A percentile compares a stretch with the other conserved stretches of the same genome.
Evolutionary conservation across 73 alveolate species (phyloP).

Genomic region (Tetrahymena elliotti): DNA sequence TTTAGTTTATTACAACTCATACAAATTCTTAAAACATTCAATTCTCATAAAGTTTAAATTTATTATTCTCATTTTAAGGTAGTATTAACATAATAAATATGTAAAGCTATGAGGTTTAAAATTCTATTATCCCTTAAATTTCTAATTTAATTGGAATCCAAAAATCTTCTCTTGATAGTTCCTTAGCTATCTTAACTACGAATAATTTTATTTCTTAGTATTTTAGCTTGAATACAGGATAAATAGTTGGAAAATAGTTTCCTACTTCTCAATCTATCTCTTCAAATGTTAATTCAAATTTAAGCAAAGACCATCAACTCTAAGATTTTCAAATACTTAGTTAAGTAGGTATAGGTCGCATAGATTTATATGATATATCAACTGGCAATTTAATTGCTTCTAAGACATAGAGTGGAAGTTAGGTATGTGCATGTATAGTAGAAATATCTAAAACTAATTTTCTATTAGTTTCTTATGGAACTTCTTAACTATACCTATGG

Average conservation of each 20-base stretch:
- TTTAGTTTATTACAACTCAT: background rate
- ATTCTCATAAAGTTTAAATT: background rate
- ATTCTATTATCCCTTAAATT: background rate
- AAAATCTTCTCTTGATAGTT: background rate
- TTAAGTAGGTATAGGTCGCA: background rate
- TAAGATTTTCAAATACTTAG: background rate
- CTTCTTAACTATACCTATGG: background rate
- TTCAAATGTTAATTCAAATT: background rate
- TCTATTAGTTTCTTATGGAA: background rate
- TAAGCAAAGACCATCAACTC: background rate
- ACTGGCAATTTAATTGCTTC: background rate
- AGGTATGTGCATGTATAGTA: background rate
- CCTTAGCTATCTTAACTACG: background rate
- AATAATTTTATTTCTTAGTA: background rate
- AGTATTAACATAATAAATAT: too few relatives aligned
- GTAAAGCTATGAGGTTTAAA: background rate
- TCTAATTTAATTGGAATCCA: background rate
- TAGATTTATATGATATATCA: background rate
- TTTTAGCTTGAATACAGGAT: background rate
- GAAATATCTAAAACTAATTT: background rate
- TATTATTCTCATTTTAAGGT: background rate
- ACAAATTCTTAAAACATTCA: background rate
- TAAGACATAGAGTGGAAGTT: background rate
- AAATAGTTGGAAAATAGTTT: background rate
- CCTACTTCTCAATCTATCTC: background rate